These are phyloP conservation scores for Aspergillus oerlinghausenensis DNA, from an alignment of 2,329 filamentous ascomycete genomes.

Conservation along the genomic window DNA sequence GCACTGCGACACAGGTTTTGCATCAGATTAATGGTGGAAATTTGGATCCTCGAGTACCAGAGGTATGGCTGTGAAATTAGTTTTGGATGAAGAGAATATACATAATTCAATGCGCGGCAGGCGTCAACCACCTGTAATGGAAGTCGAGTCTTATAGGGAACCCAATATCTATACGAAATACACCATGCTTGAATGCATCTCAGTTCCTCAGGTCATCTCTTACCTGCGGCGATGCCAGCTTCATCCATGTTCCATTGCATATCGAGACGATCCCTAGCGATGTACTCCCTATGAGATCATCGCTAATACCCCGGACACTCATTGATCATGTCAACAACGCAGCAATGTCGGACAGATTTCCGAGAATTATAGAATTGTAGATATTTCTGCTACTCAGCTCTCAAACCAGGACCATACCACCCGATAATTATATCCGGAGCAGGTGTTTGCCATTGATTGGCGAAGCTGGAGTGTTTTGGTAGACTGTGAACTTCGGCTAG, in stretches of 20 bases:
- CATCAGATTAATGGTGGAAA: background rate
- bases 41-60: background rate
- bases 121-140: background rate
- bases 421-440: background rate
- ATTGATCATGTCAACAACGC: background rate
- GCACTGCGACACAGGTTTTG: background rate
- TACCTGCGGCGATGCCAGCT: background rate
- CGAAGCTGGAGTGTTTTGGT: background rate
- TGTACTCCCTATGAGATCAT: background rate
- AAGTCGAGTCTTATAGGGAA: background rate
- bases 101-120: background rate
- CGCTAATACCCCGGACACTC: background rate
- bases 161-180: background rate
- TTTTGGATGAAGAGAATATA: background rate
- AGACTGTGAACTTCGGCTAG: slow-evolving; percentile 12
- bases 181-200: background rate
- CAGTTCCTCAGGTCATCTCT: background rate
- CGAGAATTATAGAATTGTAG: background rate
- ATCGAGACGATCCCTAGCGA: background rate
- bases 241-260: background rate
- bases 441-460: background rate
- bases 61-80: background rate
- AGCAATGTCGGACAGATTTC: background rate
- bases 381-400: background rate
- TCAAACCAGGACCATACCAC: background rate